Evolutionary conservation across 768 basidiomycete species (phyloP), one percentile per base, ranked within the genome.

Genomic region (Polyporus arcularius): DNA sequence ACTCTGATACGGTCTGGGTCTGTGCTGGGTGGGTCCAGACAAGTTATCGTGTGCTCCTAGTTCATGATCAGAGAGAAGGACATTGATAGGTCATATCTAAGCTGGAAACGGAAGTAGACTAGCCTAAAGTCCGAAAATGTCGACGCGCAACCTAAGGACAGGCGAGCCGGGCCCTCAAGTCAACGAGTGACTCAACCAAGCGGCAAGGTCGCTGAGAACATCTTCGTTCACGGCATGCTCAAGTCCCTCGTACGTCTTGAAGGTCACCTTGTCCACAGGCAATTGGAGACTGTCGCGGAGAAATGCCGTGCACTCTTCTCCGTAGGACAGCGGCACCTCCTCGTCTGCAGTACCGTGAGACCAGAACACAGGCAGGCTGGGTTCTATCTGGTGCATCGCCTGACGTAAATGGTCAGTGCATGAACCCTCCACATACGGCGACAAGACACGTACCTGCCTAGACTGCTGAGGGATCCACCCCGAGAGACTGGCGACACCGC

Each of bases 401-500:
- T 72, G 2, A 31, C 12, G 4, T 47, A 31, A 51, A 30, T 11
- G 48, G 42, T 39, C 9, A 40, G 6, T 32, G 38, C 30, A 50
- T 40, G 30, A 49, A 38, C 18, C 16, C 32, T 50, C 49, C 49
- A 12, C 12, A 21, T 30, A 30, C n/a, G 43, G 43, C 2, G 21
- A 12, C 4, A 7, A 18, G 14, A 28, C 26, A 65, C 72, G 58
- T 54, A 78, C 79, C 60, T 78, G 67, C 62, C 75, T 69, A 16
- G 71, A 68, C 39, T 64, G 64, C n/a, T 63, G 67, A 10, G 79
- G 79, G 11, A 81, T 75, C 80, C 79, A 81, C 3, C 80, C 79
- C 11, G 79, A 78, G 3, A 81, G 64, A 61, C 77, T 75, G 4
- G 72, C 75, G n/a, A 79, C 75, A 40, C 80, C 80, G 21, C 76